Conservation (phyloP, 768 basidiomycete species). For the Leccinum imitatum region DNA sequence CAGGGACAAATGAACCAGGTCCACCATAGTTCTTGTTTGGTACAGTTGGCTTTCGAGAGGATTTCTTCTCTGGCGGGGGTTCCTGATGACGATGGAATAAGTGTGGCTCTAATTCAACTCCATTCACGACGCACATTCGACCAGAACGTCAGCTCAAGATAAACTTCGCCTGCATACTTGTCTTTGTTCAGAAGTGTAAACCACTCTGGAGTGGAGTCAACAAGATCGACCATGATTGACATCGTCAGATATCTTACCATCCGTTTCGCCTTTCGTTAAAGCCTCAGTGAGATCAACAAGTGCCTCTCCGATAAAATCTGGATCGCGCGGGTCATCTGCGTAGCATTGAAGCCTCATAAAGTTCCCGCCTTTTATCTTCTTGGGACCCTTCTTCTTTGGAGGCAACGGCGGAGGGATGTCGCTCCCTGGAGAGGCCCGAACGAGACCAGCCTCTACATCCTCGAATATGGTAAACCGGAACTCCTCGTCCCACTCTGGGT, state of each 20-base stretch:
- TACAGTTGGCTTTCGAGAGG: slow-evolving; percentile 47
- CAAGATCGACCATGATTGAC: slow-evolving; percentile 5
- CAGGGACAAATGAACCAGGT: slow-evolving; percentile 70
- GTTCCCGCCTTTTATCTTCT: slow-evolving; percentile 67
- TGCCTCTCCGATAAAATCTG: slow-evolving; percentile 92
- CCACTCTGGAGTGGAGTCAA: slow-evolving; percentile 67
- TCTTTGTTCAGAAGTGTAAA: slow-evolving; percentile 87
- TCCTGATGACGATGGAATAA: slow-evolving; percentile 46
- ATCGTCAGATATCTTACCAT: slow-evolving; percentile 60
- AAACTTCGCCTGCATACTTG: slow-evolving; percentile 93
- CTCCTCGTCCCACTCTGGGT: slow-evolving; percentile 99
- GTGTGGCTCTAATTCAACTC: background rate
- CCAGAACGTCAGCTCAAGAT: slow-evolving; percentile 96
- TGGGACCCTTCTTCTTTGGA: slow-evolving; percentile 54
- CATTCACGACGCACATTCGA: slow-evolving; percentile 63
- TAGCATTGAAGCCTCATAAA: slow-evolving; percentile 83
- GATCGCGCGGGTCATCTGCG: slow-evolving; percentile 94
- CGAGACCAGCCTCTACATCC: slow-evolving; percentile 58
- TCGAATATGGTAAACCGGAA: slow-evolving; percentile 89
- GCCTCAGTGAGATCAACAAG: slow-evolving; percentile 87
- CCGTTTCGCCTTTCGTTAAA: slow-evolving; percentile 92
- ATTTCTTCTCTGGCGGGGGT: slow-evolving; percentile 73
- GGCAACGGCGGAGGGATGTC: slow-evolving; percentile 66
- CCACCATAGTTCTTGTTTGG: slow-evolving; percentile 70
- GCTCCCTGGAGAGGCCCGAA: slow-evolving; percentile 40